Percentiles rank a stretch among this genome's conserved stretches.
Evolutionary conservation across 306 rosid genomes (phyloP).

Genomic region (Fagus sylvatica): DNA sequence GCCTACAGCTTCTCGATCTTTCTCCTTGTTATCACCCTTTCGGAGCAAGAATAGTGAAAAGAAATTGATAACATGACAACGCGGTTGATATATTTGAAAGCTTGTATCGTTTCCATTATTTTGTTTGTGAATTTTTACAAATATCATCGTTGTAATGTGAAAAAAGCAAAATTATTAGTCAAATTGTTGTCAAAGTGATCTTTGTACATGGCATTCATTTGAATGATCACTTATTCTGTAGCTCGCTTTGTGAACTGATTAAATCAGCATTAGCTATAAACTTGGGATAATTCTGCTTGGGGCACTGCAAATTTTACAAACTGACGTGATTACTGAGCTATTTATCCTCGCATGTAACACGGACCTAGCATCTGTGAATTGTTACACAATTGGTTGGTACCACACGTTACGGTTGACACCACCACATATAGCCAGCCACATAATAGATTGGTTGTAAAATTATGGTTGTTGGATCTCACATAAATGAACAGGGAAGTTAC

Average conservation of each 20-base stretch:
- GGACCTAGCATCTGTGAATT: not conserved
- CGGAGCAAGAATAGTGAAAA: constrained; percentile 82
- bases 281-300: not conserved
- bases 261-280: not conserved
- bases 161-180: not conserved
- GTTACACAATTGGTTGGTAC: no score
- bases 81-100: constrained; percentile 14
- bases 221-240: not conserved
- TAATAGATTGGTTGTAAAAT: not conserved
- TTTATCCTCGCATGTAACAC: no score
- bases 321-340: no score
- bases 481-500: no score
- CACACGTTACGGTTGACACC: not conserved
- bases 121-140: constrained; percentile 8
- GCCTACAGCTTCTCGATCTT: constrained; percentile 78
- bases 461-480: no score
- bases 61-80: constrained; percentile 50
- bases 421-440: not conserved
- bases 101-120: not conserved
- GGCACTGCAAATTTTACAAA: no score
- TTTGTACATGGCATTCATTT: constrained; percentile 17
- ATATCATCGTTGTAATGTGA: constrained; percentile 2
- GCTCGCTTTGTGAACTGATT: not conserved
- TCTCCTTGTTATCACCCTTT: constrained; percentile 92
- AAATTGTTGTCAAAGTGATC: constrained; percentile 11